Evolutionary conservation across 768 basidiomycete species (phyloP), one percentile per base, ranked within the genome.

Genomic region (Suillus placidus): DNA sequence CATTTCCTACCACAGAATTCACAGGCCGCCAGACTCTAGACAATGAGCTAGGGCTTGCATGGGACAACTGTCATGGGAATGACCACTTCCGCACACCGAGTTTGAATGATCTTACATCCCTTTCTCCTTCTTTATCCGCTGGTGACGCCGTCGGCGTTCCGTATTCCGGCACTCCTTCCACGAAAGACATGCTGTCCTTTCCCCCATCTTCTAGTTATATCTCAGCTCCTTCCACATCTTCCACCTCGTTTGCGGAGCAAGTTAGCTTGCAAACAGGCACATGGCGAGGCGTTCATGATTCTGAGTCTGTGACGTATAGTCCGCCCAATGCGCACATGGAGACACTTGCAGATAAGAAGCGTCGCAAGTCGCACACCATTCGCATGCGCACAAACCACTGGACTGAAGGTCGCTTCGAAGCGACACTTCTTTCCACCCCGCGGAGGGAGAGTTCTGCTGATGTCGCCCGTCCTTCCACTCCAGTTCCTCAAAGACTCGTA

Each of bases 341-440:
- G 16, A 68, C 69, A 8, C 70, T 69, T 13, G 64, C 68, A 10
- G 76, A 77, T 52, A 77, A 67, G 62, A 73, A 73, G 52, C 72
- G 69, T 6, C 77, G 80, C 60, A 77, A 84, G 55, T 81, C 83
- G 7, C 77, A 82, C 65, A 88, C 86, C 18, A 77, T 89, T 30
- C 84, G 84, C 26, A 80, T 84, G 71, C 84, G 88, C 45, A 89
- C 88, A 51, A 77, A 77, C 57, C 83, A 82, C 34, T 90, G 86
- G 88, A 82, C 81, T 43, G 84, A 86, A 69, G 84, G 84, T 30
- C 81, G 88, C 56, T 85, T 88, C 64, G 75, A 75, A 43, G 78
- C 79, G 64, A 77, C 76, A 1, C 71, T 79, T 8, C 68, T 78
- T 26, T 70, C 70, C 4, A 32, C 61, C 20, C 72, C 70, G 20